phyloP scores from a whole-genome alignment of 1,139 yeast species.

The Candida glucosophila region DNA sequence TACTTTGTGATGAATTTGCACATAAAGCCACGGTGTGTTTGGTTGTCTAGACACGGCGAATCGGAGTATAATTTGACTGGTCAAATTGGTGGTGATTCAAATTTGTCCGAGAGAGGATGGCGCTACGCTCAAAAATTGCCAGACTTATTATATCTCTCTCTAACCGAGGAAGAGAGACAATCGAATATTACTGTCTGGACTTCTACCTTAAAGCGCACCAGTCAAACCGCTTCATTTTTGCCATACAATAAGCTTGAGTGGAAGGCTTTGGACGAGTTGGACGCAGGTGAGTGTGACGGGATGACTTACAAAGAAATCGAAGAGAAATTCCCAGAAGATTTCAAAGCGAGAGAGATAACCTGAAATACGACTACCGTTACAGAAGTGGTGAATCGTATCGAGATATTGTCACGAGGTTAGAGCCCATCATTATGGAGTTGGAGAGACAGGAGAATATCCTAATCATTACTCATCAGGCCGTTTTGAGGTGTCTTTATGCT shows the following conservation, averaged over 20 bases:
- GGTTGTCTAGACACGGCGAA: slow-evolving; percentile 95
- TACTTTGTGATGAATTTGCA: slow-evolving; percentile 94
- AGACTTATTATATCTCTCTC: slow-evolving; percentile 61
- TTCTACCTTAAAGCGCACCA: slow-evolving; percentile 84
- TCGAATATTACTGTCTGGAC: slow-evolving; percentile 90
- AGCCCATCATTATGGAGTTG: slow-evolving; percentile 95
- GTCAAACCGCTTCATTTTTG: slow-evolving; percentile 80
- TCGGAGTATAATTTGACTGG: slow-evolving; percentile 87
- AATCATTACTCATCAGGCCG: slow-evolving; percentile 97
- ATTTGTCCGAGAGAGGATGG: slow-evolving; percentile 78
- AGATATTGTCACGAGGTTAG: slow-evolving; percentile 88
- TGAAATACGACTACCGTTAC: slow-evolving; percentile 91
- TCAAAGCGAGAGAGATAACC: slow-evolving; percentile 87
- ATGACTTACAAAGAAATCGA: slow-evolving; percentile 27
- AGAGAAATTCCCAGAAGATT: slow-evolving; percentile 80
- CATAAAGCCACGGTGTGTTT: slow-evolving; percentile 83
- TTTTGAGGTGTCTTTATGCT: slow-evolving; percentile 89
- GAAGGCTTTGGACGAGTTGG: slow-evolving; percentile 96
- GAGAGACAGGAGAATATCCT: slow-evolving; percentile 94
- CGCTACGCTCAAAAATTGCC: slow-evolving; percentile 81
- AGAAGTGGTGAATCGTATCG: slow-evolving; percentile 96
- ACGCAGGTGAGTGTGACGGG: slow-evolving; percentile 97
- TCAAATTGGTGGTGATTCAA: slow-evolving; percentile 93
- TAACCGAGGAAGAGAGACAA: slow-evolving; percentile 56
- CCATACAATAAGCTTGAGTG: slow-evolving; percentile 79